Conservation (phyloP, 768 basidiomycete species). For the Neoboletus magnificus region DNA sequence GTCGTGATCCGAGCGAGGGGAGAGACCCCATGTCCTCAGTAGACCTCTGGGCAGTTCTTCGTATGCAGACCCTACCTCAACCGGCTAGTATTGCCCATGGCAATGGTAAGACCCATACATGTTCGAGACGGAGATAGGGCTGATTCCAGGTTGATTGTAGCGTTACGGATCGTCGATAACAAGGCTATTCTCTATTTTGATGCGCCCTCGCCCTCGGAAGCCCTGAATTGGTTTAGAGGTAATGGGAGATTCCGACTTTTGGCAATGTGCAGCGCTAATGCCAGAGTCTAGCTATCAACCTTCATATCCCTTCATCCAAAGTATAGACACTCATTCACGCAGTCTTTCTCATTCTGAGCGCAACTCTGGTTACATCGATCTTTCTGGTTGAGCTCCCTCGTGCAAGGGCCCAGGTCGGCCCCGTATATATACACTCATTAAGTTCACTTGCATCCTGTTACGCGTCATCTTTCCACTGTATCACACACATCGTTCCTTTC, state of each 20-base stretch:
- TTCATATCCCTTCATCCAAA: conserved; percentile 83
- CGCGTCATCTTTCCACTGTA: conserved; percentile 34
- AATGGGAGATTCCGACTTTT: conserved; percentile 15
- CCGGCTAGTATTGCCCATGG: conserved; percentile 89
- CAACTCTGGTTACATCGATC: conserved; percentile 4
- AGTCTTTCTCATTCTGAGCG: conserved; percentile 3
- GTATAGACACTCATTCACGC: conserved; percentile 38
- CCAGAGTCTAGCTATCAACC: conserved; percentile 66
- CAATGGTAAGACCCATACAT: conserved; percentile 50
- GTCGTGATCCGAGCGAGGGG: conserved; percentile 81
- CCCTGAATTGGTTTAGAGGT: conserved; percentile 91
- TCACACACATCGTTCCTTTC: conserved; percentile 21
- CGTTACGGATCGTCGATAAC: conserved; percentile 85
- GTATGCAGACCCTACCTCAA: conserved; percentile 91
- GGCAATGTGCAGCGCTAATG: conserved; percentile 3
- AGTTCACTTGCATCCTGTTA: conserved; percentile 29
- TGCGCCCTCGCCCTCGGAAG: conserved; percentile 78
- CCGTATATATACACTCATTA: conserved; percentile 38
- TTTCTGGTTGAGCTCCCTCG: conserved; percentile 7
- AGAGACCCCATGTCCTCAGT: conserved; percentile 70
- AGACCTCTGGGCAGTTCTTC: conserved; percentile 94
- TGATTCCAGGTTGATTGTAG: conserved; percentile 36
- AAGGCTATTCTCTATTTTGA: conserved; percentile 91
- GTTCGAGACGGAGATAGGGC: background rate
- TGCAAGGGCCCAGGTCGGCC: conserved; percentile 21